Evolutionary conservation across 2,329 filamentous ascomycete genomes (phyloP), one percentile per base, ranked within the genome.

Genomic region (Sarocladium oryzae): DNA sequence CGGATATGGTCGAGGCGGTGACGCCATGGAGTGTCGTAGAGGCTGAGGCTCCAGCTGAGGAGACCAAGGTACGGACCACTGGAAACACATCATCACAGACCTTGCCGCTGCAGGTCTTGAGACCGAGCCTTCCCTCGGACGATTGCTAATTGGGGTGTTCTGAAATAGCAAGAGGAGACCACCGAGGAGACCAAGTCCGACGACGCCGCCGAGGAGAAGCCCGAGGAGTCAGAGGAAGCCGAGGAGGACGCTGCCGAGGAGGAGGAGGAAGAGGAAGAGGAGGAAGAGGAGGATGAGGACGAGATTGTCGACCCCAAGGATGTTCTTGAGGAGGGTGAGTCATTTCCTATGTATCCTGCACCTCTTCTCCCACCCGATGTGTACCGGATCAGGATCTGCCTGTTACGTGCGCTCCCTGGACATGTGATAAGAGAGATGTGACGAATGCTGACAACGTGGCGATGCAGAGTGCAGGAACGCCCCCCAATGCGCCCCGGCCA

Each of bases 301-400:
- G 88, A 92, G 56, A 86, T 91, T 55, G 84, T 86, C 61, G 92
- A 97, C 69, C 84, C 86, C 61, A 95, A 95, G 81, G 88, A 91
- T 56, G 81, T 82, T 70, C 73, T 97, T 56, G 88, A 95, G 74
- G 89, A 95, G 82, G 90, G 93, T 97, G 72, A 79, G 89, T 69
- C 54, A 35, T 36, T 37, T 18, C 28, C 30, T 40, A 2, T 20
- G 45, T 11, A 11, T 24, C 16, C 23, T 32, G 28, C 13, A 7
- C 28, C 28, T 30, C 28, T 30, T 30, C 28, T 13, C 28, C 28
- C 55, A 52, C 24, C 52, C 51, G 38, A 50, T 8, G 7, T 7
- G 8, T 8, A 16, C 18, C 18, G 18, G 9, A 9, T 16, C 8
- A 20, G 18, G 8, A 40, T n/a, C n/a, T n/a, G n/a, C n/a, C n/a